Evolutionary conservation across 108 stramenopile species (phyloP), one percentile per base, ranked within the genome.

Genomic region (Epipyxis sp.): DNA sequence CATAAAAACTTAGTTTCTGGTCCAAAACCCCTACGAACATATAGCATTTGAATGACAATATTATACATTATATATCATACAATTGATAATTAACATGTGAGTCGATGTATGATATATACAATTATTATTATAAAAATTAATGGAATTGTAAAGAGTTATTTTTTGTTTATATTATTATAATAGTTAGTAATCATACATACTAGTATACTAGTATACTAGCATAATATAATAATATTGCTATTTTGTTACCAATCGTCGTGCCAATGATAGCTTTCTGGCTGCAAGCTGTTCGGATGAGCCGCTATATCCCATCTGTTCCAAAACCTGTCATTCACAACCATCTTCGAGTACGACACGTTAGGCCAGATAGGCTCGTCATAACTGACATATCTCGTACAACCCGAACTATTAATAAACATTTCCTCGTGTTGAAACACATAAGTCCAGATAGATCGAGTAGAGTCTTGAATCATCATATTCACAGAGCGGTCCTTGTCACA

Each of bases 401-500:
- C 34, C 61, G 25, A 10, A 32, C 20, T 6, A 25, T 37, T 35
- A 29, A 65, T 10, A 16, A 37, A 65, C 61, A 3, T 46, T 10
- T 27, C 34, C 27, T 42, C 27, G 25, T 37, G 10, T 30, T 25
- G 65, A 16, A 54, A 6, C 6, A 74, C 34, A 37, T 74, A 74
- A 27, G 3, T 6, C 71, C 71, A 74, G 20, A 74, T 37, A 32
- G 13, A 35, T 42, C 16, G 6, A 10, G 71, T 74, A 27, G 16
- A 10, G 46, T 39, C 25, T 27, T 3, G 71, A 34, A 10, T 6
- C 6, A 10, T 32, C 32, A 74, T 13, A 16, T 30, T 30, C 20
- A 1, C 80, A 69, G 32, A n/a, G 35, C 84, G 87, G 68, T 95
- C 92, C 45, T 84, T 78, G 81, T 96, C 93, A 46, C 87, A 89